Conservation (phyloP, 306 rosid species). For the Acacia crassicarpa region DNA sequence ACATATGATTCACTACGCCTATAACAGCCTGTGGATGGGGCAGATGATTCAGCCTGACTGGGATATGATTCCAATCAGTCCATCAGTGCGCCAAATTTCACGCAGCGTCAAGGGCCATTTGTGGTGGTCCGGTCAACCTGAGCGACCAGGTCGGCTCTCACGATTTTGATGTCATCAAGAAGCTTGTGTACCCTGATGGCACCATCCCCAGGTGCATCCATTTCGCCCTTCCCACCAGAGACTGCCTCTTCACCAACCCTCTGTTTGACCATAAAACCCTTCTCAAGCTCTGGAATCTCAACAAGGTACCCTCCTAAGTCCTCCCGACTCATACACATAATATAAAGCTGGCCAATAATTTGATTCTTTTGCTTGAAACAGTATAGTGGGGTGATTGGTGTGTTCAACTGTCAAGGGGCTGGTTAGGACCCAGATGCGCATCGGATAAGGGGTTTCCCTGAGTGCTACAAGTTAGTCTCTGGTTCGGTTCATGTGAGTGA, state of each 20-base stretch:
- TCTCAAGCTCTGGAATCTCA: slow-evolving; percentile 87
- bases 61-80: slow-evolving; percentile 96
- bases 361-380: slow-evolving; percentile 38
- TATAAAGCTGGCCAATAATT: neutral
- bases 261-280: slow-evolving; percentile 63
- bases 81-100: slow-evolving; percentile 80
- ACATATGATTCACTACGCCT: slow-evolving; percentile 89
- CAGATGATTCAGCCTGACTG: slow-evolving; percentile 89
- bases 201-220: slow-evolving; percentile 71
- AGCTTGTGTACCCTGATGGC: slow-evolving; percentile 84
- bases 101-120: slow-evolving; percentile 85
- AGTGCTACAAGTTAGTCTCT: slow-evolving; percentile 61
- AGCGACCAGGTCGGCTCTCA: slow-evolving; percentile 79
- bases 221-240: slow-evolving; percentile 88
- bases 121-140: slow-evolving; percentile 79
- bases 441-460: slow-evolving; percentile 58
- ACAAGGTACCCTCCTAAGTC: slow-evolving; percentile 52
- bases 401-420: slow-evolving; percentile 91
- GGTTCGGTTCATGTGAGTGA: slow-evolving; percentile 65
- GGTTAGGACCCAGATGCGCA: slow-evolving; percentile 80
- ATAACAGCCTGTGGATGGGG: slow-evolving; percentile 96
- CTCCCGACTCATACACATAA: neutral
- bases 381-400: slow-evolving; percentile 88
- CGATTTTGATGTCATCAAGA: slow-evolving; percentile 68
- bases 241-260: slow-evolving; percentile 80